Evolutionary conservation across 306 rosid genomes (phyloP).

Genomic region (Sindora glabra): DNA sequence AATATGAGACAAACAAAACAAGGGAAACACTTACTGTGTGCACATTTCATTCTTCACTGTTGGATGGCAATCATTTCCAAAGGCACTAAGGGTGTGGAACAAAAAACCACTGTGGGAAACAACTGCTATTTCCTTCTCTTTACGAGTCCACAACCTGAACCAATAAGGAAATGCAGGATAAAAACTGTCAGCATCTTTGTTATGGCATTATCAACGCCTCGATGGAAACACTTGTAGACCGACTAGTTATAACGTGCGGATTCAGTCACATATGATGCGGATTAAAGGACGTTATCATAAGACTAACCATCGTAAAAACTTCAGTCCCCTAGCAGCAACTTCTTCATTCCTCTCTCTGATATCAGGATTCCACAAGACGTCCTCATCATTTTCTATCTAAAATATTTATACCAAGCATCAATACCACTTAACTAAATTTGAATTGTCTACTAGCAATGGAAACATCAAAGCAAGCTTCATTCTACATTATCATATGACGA

Average conservation of each 20-base stretch:
- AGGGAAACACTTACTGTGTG: constrained; percentile 38
- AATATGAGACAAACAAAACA: not conserved
- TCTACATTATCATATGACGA: constrained; percentile 1
- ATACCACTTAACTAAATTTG: constrained; percentile 9
- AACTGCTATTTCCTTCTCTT: constrained; percentile 79
- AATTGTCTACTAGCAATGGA: constrained; percentile 3
- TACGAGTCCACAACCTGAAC: constrained; percentile 74
- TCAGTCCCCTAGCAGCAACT: constrained; percentile 71
- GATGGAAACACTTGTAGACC: not conserved
- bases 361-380: constrained; percentile 73
- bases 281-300: not conserved
- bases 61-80: constrained; percentile 74
- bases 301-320: constrained; percentile 71
- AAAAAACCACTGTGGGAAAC: constrained; percentile 70
- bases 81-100: constrained; percentile 48
- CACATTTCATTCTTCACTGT: constrained; percentile 53
- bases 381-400: constrained; percentile 72
- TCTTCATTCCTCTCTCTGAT: constrained; percentile 65
- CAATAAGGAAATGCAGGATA: not conserved
- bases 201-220: not conserved
- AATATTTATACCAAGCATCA: constrained; percentile 16
- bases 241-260: not conserved
- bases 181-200: not conserved
- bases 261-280: not conserved
- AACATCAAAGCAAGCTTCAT: not conserved